These are phyloP conservation scores for Tephrocybe sp. DNA, from an alignment of 768 basidiomycete species.

Conservation along the genomic window DNA sequence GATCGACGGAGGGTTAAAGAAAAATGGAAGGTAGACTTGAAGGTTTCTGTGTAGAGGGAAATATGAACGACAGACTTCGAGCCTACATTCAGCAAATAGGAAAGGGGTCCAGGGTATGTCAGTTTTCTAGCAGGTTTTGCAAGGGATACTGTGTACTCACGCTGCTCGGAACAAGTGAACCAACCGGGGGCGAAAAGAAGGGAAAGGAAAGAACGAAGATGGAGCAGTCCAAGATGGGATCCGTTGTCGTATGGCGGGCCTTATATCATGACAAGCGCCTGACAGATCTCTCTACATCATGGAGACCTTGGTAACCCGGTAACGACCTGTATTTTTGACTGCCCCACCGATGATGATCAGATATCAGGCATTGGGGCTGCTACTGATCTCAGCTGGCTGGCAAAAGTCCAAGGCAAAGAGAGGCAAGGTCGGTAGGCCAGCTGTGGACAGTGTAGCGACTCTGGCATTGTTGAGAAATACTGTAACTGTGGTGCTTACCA, in stretches of 20 bases:
- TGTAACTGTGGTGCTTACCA: too few species aligned
- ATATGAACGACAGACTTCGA: constrained; percentile 27
- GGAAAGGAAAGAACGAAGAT: constrained; percentile 18
- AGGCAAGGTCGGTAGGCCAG: too few species aligned
- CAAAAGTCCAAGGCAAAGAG: too few species aligned
- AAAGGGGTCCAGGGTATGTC: not conserved
- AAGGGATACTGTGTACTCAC: constrained; percentile 25
- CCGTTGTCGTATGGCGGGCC: not conserved
- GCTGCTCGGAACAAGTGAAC: constrained; percentile 45
- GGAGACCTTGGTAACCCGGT: not conserved
- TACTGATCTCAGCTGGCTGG: too few species aligned
- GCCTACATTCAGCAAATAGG: constrained; percentile 24
- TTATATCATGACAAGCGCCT: not conserved
- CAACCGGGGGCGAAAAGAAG: constrained; percentile 23
- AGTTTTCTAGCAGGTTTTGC: too few species aligned
- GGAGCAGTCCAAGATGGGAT: not conserved
- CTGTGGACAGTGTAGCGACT: too few species aligned
- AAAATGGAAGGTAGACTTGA: constrained; percentile 5
- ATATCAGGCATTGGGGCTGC: too few species aligned
- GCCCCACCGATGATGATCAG: too few species aligned
- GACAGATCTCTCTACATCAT: not conserved
- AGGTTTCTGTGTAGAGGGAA: not conserved
- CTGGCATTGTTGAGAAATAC: too few species aligned
- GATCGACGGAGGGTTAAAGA: constrained; percentile 22
- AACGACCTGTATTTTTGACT: not conserved